Base-by-base conservation (phyloP, 495 filamentous ascomycete genomes). In the Lichenothelia convexa region DNA sequence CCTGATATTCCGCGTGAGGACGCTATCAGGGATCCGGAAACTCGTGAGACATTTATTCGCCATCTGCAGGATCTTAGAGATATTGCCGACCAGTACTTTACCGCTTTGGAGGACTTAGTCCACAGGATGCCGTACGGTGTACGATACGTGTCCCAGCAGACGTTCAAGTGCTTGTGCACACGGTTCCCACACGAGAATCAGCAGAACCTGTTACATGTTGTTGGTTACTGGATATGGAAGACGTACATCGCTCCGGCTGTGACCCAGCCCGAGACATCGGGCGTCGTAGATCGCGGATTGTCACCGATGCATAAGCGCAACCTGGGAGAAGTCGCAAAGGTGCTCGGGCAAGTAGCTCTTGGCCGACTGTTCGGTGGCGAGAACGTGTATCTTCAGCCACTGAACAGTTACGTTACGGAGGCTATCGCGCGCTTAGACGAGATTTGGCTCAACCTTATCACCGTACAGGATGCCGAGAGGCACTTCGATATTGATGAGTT, bases 401-500 rank as follows among this genome's bases (percentile, higher is more conserved):
- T 99, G 11, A 95, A 95, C 46, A 76, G 67, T 23, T 94, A 92
- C 46, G 66, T 99, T 23, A 72, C 71, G 18, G 84, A 93, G 32
- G 80, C 85, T 4, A 77, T 93, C 32, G 73, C 85, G 45, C 67
- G 84, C 22, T 62, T 93, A 38, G 73, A 72, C 8, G 67, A 79
- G 11, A 81, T 82, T 21, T 87, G 81, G 70, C 26, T 39, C 7
- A 35, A 40, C 18, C 7, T 99, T 47, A 80, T 95, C 40, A 71
- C 74, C 9, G 76, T 95, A 15, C 77, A 79, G 32, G 75, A 82
- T 46, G 78, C 80, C 2, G 91, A 95, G 52, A 68, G 70, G 31
- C 84, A 86, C 16, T 97, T 93, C 53, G 91, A 94, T 51, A 94
- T 95, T 50, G 89, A 95, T 51, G 87, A 94, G 44, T 95, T 87